Evolutionary conservation across 176 grass and related monocot genomes (phyloP), one percentile per base, ranked within the genome.

Genomic region (Oryza glaberrima): DNA sequence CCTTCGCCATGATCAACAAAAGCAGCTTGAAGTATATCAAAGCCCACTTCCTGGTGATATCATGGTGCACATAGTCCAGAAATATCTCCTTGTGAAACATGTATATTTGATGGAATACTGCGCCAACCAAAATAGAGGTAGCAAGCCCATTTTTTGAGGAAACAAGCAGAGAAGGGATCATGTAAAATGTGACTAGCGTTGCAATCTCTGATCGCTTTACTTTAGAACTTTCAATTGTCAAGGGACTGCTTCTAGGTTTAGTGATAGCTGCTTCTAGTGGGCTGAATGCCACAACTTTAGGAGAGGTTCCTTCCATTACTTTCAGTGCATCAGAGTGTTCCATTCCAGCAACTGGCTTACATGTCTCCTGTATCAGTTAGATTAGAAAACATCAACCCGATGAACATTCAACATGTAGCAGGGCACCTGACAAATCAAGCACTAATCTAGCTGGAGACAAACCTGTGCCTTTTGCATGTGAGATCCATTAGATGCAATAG

Each of bases 1-100:
- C 94, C 90, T 96, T 96, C 0, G 94, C 92, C 84, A 94, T 90
- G 84, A 96, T 83, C 64, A 96, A 77, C 66, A 99, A 75, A 34
- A 99, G 86, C 67, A 99, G 69, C 76, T 93, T 92, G 44, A 96
- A 91, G 79, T 99, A 96, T 79, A 99, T 91, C 74, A 96, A 81
- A 67, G 90, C 76, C 94, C 97, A 99, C 91, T 88, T 91, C 85
- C 85, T 91, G 54, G 97, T 96, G 44, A 92, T 88, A 19, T 96
- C 91, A 17, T 96, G 94, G 79, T 96, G 94, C 75, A 96, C 86
- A 36, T 99, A 99, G 70, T 99, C 97, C 46, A 99, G 94, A 88
- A 99, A 78, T 41, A 99, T 99, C 90, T 99, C 93, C 84, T 96
- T 94, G 90, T 94, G 90, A 81, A 99, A 99, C 78, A 92, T 93